Base-by-base conservation (phyloP, 148 eudicot genomes). In the Dysphania ambrosioides region DNA sequence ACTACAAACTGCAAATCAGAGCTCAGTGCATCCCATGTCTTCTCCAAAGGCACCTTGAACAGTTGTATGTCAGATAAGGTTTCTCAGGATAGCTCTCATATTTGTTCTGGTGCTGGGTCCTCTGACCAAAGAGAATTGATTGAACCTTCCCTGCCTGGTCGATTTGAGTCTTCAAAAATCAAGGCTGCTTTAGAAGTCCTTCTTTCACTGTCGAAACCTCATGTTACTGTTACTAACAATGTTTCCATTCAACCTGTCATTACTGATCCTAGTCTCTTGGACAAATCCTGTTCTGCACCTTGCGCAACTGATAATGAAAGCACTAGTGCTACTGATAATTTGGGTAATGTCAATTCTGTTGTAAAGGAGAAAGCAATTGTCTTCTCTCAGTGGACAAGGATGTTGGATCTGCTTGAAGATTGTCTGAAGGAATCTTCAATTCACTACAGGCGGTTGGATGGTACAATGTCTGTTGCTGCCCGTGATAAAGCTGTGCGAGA, bases 311-410 rank as follows among this genome's bases (percentile, higher is more conserved):
- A 76, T 30, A 72, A 16, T 18, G 64, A 21, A 51, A 72, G 42
- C 67, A 31, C 70, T 6, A 64, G 38, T 59, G 31, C 74, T 49
- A 71, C 73, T 71, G 59, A 42, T 73, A 53, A 73, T 79, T 71
- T 78, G 29, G 82, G 68, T 56, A 72, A 41, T 75, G 70, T 74
- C 9, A 67, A 53, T 72, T 70, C 84, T 32, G 80, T 72, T 36
- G 76, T 41, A 21, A 85, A 81, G 69, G 94, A 96, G 87, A 96
- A 96, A 79, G 97, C 97, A 55, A 96, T 96, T 70, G 99, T 96
- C 66, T 96, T 96, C 80, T 96, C 99, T 51, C 99, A 96, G 86
- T 96, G 99, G 99, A 92, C 97, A 13, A 79, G 93, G 78, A 96
- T 96, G 99, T 86, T 96, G 79, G 97, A 96, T 88, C 83, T 96